Base-by-base conservation (phyloP, 768 basidiomycete species). In the Cystobasidium ongulense region DNA sequence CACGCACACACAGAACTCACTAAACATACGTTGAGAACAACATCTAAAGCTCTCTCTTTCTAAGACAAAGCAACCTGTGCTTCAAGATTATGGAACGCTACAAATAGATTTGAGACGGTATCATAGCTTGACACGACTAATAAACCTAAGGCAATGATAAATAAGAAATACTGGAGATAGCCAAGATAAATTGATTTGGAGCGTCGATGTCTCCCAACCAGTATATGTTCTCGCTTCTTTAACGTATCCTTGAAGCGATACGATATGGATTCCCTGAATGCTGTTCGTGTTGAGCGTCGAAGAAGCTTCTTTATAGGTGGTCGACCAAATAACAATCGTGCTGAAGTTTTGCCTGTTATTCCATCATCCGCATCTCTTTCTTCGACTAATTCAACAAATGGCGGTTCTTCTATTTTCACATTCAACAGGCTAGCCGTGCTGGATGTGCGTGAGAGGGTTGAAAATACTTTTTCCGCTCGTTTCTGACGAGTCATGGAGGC, bases 371-470 rank as follows among this genome's bases (percentile, higher is more conserved):
- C 52, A n/a, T 54, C 25, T n/a, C 59, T 36, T 10, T 54, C 54
- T 59, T 13, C 11, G 17, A 13, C 29, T 13, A n/a, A 46, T 17
- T 27, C 57, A 7, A 50, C 7, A 67, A 38, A 61, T 38, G 63
- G 63, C 21, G 68, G 68, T n/a, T 71, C 68, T 59, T 71, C 68
- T 11, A 35, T 59, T 23, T 46, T 36, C 4, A 71, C 68, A 27
- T 71, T 53, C 7, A 71, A n/a, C 27, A 71, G 53, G 25, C 72
- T 73, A 63, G 21, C 50, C 21, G 72, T 64, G 46, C 72, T 73
- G 1, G 72, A 73, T 18, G 31, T 53, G 7, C 72, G 38, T 1
- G 72, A 73, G 7, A 64, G n/a, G 17, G 62, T 27, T 17, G 39
- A 33, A 43, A 50, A 52, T 27, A 73, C 1, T 33, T 52, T 41